These are phyloP conservation scores for Aureobasidium namibiae DNA, from an alignment of 2,329 filamentous ascomycete genomes.

Conservation along the genomic window DNA sequence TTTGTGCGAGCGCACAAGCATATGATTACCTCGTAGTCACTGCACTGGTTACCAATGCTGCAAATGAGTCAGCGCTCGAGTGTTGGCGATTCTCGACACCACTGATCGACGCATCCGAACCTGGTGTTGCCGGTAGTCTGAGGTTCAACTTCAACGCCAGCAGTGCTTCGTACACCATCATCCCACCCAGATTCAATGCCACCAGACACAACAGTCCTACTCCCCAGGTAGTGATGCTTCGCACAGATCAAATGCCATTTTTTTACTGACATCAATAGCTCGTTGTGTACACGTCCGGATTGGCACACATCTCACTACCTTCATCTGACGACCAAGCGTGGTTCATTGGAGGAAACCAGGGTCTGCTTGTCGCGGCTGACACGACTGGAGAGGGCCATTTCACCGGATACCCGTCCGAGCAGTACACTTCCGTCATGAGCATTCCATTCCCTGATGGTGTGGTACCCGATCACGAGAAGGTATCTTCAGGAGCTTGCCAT, in stretches of 20 bases:
- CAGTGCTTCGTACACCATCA: constrained; percentile 23
- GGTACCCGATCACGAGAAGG: constrained; percentile 8
- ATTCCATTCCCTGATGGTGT: constrained; percentile 23
- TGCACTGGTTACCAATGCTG: constrained; percentile 25
- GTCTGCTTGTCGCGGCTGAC: constrained; percentile 27
- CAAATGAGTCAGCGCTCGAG: constrained; percentile 26
- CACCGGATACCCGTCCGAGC: constrained; percentile 26
- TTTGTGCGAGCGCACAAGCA: background rate
- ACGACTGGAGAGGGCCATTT: constrained; percentile 25
- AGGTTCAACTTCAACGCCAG: constrained; percentile 21
- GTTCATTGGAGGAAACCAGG: constrained; percentile 27
- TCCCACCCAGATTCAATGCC: constrained; percentile 28
- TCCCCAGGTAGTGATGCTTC: constrained; percentile 19
- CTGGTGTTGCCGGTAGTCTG: constrained; percentile 23
- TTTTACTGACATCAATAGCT: constrained; percentile 16
- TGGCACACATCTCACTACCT: constrained; percentile 27
- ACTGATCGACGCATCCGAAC: constrained; percentile 21
- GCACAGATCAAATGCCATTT: background rate
- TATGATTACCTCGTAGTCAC: constrained; percentile 24
- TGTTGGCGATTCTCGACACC: constrained; percentile 28
- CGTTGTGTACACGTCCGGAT: constrained; percentile 27
- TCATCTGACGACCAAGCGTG: constrained; percentile 19
- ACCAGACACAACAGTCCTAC: constrained; percentile 27
- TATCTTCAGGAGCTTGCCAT: constrained; percentile 12
- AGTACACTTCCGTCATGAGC: constrained; percentile 23